Evolutionary conservation across 2,329 filamentous ascomycete genomes (phyloP).

Genomic region (Aspergillus terreus): DNA sequence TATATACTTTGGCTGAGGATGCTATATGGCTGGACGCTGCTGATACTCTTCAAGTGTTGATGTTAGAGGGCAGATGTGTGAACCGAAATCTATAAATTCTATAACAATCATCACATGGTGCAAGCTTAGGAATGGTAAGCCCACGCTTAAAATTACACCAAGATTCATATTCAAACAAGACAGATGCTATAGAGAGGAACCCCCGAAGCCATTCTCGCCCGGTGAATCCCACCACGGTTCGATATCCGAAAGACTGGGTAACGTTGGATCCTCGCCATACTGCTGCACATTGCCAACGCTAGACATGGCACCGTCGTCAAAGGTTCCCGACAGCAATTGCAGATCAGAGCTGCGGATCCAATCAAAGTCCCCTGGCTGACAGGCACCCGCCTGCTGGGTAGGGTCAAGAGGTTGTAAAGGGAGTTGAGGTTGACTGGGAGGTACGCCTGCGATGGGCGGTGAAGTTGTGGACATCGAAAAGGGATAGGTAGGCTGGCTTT

Average conservation of each 20-base stretch:
- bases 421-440: constrained; percentile 4
- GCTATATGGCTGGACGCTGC: too few relatives aligned
- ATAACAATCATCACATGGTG: neutral
- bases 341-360: constrained; percentile 29
- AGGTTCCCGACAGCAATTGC: constrained; percentile 20
- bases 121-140: too few relatives aligned
- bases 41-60: too few relatives aligned
- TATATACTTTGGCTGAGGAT: too few relatives aligned
- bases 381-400: constrained; percentile 9
- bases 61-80: too few relatives aligned
- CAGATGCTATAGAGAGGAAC: constrained; percentile 14
- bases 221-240: constrained; percentile 32
- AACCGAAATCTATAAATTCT: too few relatives aligned
- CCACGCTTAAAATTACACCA: neutral
- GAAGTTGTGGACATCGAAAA: constrained; percentile 3
- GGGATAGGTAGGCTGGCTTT: constrained; percentile 2
- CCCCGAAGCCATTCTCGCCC: constrained; percentile 13
- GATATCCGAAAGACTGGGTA: constrained; percentile 24
- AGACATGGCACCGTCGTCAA: constrained; percentile 16
- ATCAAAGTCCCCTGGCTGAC: constrained; percentile 22
- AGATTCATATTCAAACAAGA: neutral
- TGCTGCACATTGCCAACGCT: constrained; percentile 11
- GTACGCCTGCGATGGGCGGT: neutral
- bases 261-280: constrained; percentile 8
- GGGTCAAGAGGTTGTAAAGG: constrained; percentile 2